phyloP scores from a whole-genome alignment of 2,329 filamentous ascomycete species.

The Epichloe sp. region DNA sequence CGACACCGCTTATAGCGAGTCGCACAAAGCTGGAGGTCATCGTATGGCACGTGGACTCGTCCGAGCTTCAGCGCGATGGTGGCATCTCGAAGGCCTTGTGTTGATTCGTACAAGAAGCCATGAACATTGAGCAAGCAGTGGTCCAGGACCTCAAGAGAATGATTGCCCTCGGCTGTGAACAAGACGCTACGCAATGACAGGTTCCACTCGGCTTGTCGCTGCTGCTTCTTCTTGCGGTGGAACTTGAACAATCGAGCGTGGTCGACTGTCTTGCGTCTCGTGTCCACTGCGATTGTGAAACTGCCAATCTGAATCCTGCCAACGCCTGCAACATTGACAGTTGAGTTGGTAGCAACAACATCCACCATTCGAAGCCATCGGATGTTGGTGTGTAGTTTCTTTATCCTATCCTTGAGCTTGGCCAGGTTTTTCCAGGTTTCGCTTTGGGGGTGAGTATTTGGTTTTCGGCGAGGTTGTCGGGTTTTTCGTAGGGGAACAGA shows the following conservation, averaged over 20 bases:
- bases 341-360: slow-evolving; percentile 69
- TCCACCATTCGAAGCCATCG: slow-evolving; percentile 85
- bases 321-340: slow-evolving; percentile 63
- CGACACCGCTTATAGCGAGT: slow-evolving; percentile 38
- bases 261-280: slow-evolving; percentile 80
- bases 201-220: slow-evolving; percentile 81
- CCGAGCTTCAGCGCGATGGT: slow-evolving; percentile 85
- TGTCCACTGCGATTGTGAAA: slow-evolving; percentile 79
- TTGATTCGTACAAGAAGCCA: slow-evolving; percentile 72
- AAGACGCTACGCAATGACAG: slow-evolving; percentile 73
- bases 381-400: slow-evolving; percentile 73
- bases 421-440: slow-evolving; percentile 73
- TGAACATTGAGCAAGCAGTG: slow-evolving; percentile 82
- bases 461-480: slow-evolving; percentile 8
- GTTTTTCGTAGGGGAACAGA: slow-evolving; percentile 6
- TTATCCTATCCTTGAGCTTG: slow-evolving; percentile 70
- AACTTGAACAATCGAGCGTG: slow-evolving; percentile 75
- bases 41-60: slow-evolving; percentile 77
- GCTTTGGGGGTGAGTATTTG: slow-evolving; percentile 34
- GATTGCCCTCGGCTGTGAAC: slow-evolving; percentile 72
- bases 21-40: slow-evolving; percentile 60
- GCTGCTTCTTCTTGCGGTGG: slow-evolving; percentile 37
- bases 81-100: slow-evolving; percentile 80
- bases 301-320: slow-evolving; percentile 76
- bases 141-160: slow-evolving; percentile 80